A percentile compares a stretch with the other conserved stretches of the same genome.
These are phyloP conservation scores for Trichoderma harzianum DNA, from an alignment of 2,329 filamentous ascomycete genomes.

Conservation along the genomic window DNA sequence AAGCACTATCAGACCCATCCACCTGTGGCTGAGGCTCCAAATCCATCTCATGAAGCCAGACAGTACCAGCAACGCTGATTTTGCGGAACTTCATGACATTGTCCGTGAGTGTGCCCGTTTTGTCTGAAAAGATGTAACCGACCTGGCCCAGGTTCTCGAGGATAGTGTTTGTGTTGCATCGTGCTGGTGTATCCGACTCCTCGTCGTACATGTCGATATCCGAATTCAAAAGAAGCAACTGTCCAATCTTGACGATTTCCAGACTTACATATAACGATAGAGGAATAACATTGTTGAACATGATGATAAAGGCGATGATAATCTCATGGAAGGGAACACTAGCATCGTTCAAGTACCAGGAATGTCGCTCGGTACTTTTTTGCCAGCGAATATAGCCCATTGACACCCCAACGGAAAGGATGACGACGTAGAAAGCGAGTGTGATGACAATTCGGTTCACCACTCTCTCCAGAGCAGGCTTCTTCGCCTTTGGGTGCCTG, in stretches of 20 bases:
- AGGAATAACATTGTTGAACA: constrained; percentile 95
- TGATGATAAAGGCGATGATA: constrained; percentile 86
- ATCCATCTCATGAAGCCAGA: constrained; percentile 82
- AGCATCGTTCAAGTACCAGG: constrained; percentile 74
- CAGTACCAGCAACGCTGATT: constrained; percentile 81
- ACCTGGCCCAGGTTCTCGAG: constrained; percentile 91
- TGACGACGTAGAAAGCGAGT: constrained; percentile 74
- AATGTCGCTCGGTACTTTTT: constrained; percentile 57
- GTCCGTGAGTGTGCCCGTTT: constrained; percentile 90
- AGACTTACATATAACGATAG: constrained; percentile 87
- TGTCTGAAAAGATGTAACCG: constrained; percentile 87
- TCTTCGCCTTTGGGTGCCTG: constrained; percentile 81
- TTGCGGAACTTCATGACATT: constrained; percentile 96
- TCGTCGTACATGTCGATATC: constrained; percentile 92
- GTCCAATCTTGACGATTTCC: constrained; percentile 78
- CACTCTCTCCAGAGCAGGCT: constrained; percentile 69
- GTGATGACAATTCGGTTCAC: constrained; percentile 80
- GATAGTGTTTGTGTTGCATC: constrained; percentile 90
- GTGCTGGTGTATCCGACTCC: constrained; percentile 77
- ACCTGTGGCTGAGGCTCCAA: constrained; percentile 40
- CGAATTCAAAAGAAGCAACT: constrained; percentile 72
- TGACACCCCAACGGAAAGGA: constrained; percentile 76
- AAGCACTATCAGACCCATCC: constrained; percentile 16
- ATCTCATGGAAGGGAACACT: constrained; percentile 76
- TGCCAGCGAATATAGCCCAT: constrained; percentile 81